Percentiles rank a stretch among this genome's conserved stretches.
Conservation (phyloP, 345 rosid species). For the Durio zibethinus region DNA sequence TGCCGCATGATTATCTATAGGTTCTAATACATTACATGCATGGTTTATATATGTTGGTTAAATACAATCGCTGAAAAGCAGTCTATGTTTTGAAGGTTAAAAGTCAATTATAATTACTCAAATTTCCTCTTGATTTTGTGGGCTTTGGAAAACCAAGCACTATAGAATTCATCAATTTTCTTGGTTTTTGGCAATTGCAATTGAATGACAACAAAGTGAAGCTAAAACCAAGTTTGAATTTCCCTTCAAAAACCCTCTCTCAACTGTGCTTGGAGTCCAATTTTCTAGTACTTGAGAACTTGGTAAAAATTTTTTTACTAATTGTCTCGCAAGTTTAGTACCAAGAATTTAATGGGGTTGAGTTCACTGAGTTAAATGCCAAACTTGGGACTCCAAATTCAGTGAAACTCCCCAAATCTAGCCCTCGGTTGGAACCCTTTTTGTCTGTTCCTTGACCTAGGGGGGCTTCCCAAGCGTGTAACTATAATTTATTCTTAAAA, state of each 20-base stretch:
- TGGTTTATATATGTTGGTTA: not conserved
- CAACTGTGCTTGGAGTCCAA: constrained; percentile 2
- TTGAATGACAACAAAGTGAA: constrained; percentile 12
- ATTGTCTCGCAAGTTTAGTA: constrained; percentile 27
- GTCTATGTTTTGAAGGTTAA: constrained; percentile 23
- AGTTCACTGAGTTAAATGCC: constrained; percentile 45
- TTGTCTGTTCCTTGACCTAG: constrained; percentile 45
- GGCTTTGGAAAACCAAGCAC: constrained; percentile 39
- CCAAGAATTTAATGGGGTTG: constrained; percentile 29
- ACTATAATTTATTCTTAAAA: not conserved
- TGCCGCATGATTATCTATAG: not conserved
- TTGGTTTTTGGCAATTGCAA: constrained; percentile 29
- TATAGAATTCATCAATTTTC: constrained; percentile 44
- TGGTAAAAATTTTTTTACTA: constrained; percentile 21
- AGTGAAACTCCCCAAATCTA: constrained; percentile 50
- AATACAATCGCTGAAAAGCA: not conserved
- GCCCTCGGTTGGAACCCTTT: constrained; percentile 47
- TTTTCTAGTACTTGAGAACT: constrained; percentile 19
- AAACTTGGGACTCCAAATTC: constrained; percentile 59
- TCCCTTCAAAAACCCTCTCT: not conserved
- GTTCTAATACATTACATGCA: too few species aligned
- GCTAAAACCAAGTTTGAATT: constrained; percentile 22
- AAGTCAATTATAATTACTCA: constrained; percentile 39
- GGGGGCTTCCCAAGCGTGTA: constrained; percentile 40
- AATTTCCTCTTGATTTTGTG: constrained; percentile 31